Base-by-base conservation (phyloP, 345 rosid genomes). In the Lepidium sativum region DNA sequence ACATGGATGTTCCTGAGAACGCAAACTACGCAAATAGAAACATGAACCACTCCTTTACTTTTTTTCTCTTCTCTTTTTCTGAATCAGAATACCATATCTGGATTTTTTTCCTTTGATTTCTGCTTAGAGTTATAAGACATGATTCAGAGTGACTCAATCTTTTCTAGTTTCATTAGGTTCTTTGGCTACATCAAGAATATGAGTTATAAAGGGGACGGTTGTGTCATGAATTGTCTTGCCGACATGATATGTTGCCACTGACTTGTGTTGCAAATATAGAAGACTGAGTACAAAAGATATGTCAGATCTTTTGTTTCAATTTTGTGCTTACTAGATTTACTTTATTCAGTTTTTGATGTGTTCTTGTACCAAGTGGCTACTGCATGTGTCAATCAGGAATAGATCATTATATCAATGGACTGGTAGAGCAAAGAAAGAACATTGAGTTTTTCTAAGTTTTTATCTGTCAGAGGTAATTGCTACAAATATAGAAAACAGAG, bases 1-100 rank as follows among this genome's bases (percentile, higher is more conserved):
- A 59, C 68, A 60, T 70, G 74, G 72, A 60, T 43, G 41, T 64
- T 53, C 55, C 69, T 50, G 27, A 66, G 34, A 62, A 33, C 62
- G 74, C 37, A 34, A 42, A 35, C 55, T 44, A 54, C 27, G 27
- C 14, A 47, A 7, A 21, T 16, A 35, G 41, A 61, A 53, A 53
- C 40, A 44, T 53, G 49, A 70, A 60, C 48, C 31, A 61, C 53
- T 60, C 67, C 14, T 3, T 52, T 3, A 18, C 21, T 29, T 9
- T 2, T 58, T 47, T n/a, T n/a, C n/a, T n/a, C n/a, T n/a, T n/a
- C n/a, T n/a, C n/a, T n/a, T n/a, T n/a, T 4, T 60, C 40, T 31
- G 34, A 53, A 23, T 43, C 20, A 61, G 7, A 11, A 34, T 23
- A 42, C 9, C 61, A 43, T 23, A 14, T 54, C 61, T 42, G 45